A percentile compares a stretch with the other conserved stretches of the same genome.
phyloP scores from a whole-genome alignment of 163 green algal genomes.

The Chlorella variabilis region DNA sequence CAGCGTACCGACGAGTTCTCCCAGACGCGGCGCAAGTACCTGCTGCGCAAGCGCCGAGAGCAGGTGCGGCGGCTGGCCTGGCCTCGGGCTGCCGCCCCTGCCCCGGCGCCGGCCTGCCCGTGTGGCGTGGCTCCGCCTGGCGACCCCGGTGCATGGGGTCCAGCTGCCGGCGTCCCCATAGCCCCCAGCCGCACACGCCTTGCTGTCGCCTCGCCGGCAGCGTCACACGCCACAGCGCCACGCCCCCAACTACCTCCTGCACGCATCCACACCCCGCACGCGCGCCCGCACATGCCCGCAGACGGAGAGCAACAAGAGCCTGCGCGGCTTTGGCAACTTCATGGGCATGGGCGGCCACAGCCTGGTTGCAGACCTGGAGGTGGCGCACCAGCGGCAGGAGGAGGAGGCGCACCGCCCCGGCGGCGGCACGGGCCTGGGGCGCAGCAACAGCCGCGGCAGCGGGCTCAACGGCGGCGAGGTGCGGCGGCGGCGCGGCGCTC shows the following conservation, averaged over 20 bases:
- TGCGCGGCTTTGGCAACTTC: constrained; percentile 25
- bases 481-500: background rate
- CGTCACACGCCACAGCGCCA: too few species aligned
- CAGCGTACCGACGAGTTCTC: constrained; percentile 85
- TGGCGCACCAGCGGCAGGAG: background rate
- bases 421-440: constrained; percentile 1
- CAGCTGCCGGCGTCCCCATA: too few species aligned
- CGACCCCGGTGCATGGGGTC: too few species aligned
- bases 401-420: constrained; percentile 7
- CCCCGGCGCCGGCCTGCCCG: too few species aligned
- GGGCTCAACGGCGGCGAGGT: constrained; percentile 29
- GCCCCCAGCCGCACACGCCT: too few species aligned
- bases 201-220: too few species aligned
- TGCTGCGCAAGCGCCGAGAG: constrained; percentile 85
- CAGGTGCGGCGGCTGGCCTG: too few species aligned
- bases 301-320: constrained; percentile 47
- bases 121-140: too few species aligned
- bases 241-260: too few species aligned
- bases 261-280: too few species aligned
- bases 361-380: constrained; percentile 4
- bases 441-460: constrained; percentile 18
- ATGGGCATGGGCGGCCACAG: constrained; percentile 31
- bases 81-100: too few species aligned
- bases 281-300: too few species aligned
- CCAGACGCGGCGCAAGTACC: constrained; percentile 79